A percentile compares a stretch with the other conserved stretches of the same genome.
Evolutionary conservation across 2,329 filamentous ascomycete species (phyloP).

Genomic region (Cadophora gregata): DNA sequence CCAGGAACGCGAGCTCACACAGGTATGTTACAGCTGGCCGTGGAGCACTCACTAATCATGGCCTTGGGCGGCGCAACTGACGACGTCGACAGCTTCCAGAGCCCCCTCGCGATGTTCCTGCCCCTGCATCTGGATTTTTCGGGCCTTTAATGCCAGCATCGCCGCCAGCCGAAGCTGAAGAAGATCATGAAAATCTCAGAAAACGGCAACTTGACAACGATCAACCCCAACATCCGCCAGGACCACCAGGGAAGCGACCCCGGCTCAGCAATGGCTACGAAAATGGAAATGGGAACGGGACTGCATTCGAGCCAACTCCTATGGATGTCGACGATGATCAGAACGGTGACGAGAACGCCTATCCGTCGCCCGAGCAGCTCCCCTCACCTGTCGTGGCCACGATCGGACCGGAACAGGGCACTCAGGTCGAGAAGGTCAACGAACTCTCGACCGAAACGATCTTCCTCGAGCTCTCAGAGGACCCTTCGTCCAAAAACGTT

Average conservation of each 20-base stretch:
- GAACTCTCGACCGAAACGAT: conserved; percentile 65
- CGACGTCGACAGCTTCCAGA: conserved; percentile 25
- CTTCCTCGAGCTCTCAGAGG: conserved; percentile 59
- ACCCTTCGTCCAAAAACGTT: conserved; percentile 55
- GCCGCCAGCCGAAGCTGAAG: conserved; percentile 36
- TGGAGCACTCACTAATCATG: conserved; percentile 23
- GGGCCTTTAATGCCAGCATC: conserved; percentile 42
- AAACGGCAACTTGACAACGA: conserved; percentile 43
- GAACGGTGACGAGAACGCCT: conserved; percentile 61
- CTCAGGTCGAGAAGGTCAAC: conserved; percentile 67
- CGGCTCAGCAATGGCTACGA: conserved; percentile 68
- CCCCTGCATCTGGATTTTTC: conserved; percentile 41
- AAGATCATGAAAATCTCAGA: conserved; percentile 42
- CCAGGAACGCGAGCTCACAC: conserved; percentile 57
- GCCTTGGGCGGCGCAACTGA: conserved; percentile 17
- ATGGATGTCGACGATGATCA: conserved; percentile 63
- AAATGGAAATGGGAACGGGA: conserved; percentile 59
- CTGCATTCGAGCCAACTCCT: conserved; percentile 57
- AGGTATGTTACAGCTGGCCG: conserved; percentile 37
- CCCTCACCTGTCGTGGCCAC: conserved; percentile 60
- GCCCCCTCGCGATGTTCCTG: conserved; percentile 29
- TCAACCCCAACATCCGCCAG: conserved; percentile 55
- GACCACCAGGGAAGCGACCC: conserved; percentile 61
- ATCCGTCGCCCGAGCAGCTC: conserved; percentile 63
- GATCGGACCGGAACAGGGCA: conserved; percentile 67